Base-by-base conservation (phyloP, 345 rosid species). In the Brassica juncea region DNA sequence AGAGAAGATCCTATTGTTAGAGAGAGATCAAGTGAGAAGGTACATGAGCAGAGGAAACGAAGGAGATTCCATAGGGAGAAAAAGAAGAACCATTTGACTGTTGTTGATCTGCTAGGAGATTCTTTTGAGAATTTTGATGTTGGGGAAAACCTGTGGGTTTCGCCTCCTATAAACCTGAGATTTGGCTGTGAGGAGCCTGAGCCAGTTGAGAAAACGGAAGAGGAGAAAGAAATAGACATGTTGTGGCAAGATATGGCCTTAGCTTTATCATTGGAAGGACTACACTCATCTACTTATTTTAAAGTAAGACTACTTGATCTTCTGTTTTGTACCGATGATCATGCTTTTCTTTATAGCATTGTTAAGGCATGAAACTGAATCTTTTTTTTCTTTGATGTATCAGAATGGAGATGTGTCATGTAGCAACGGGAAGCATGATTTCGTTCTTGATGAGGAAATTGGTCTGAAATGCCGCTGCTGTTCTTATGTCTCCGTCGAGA, bases 201-300 rank as follows among this genome's bases (percentile, higher is more conserved):
- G 71, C 79, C 63, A 6, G 70, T 74, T 2, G 87, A 86, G 77
- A 84, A 79, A 71, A 76, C 91, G 54, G 91, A 86, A 37, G 82
- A 61, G 1, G 90, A 89, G 49, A 78, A 79, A 72, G 89, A 84
- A 37, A 1, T 87, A 64, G 85, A 85, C 12, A 28, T 47, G 4
- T 84, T 89, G 19, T 91, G 96, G 96, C 69, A 57, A 72, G 93
- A 91, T 31, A 82, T 88, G 88, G 77, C 72, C 71, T 64, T 84
- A 30, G 84, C 85, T 69, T 84, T 83, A 12, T 68, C 55, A 44
- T 55, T 60, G 28, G 69, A 67, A 71, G 84, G 64, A 68, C 49
- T 82, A 9, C 79, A 77, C 55, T 79, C 76, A 14, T 66, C 58
- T 58, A 35, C 75, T 47, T 11, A 69, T 57, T 55, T 31, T 35